Percentiles rank a stretch among this genome's conserved stretches.
Conservation (phyloP, 2,329 filamentous ascomycete species). For the Fonsecaea nubica region DNA sequence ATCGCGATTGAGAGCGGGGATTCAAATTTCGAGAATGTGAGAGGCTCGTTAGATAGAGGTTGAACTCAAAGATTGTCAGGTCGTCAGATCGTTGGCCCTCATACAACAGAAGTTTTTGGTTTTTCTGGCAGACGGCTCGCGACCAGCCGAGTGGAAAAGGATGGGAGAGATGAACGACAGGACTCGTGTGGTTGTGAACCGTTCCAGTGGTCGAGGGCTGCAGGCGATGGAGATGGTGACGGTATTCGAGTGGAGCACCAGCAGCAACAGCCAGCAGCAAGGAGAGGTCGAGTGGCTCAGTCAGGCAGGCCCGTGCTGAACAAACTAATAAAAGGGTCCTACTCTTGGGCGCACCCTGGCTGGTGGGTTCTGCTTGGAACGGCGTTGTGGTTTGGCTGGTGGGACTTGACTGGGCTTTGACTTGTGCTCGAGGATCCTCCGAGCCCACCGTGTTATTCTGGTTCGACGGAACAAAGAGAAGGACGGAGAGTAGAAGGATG, state of each 20-base stretch:
- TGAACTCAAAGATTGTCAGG: neutral
- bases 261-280: neutral
- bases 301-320: slow-evolving; percentile 9
- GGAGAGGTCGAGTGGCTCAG: slow-evolving; percentile 17
- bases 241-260: slow-evolving; percentile 17
- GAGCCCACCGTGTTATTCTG: neutral
- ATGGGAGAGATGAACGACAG: slow-evolving; percentile 10
- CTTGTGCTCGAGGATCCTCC: neutral
- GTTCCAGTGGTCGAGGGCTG: neutral
- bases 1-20: slow-evolving; percentile 5
- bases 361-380: slow-evolving; percentile 3
- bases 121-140: neutral
- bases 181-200: slow-evolving; percentile 9
- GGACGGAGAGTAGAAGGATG: neutral
- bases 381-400: slow-evolving; percentile 4
- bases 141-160: neutral
- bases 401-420: neutral
- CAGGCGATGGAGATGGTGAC: slow-evolving; percentile 2
- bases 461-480: slow-evolving; percentile 8
- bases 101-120: neutral
- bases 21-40: slow-evolving; percentile 3
- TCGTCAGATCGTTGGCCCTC: slow-evolving; percentile 1
- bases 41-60: neutral
- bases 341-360: slow-evolving; percentile 5
- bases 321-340: slow-evolving; percentile 15